phyloP scores from a whole-genome alignment of 768 basidiomycete species.

The Mycena metata region DNA sequence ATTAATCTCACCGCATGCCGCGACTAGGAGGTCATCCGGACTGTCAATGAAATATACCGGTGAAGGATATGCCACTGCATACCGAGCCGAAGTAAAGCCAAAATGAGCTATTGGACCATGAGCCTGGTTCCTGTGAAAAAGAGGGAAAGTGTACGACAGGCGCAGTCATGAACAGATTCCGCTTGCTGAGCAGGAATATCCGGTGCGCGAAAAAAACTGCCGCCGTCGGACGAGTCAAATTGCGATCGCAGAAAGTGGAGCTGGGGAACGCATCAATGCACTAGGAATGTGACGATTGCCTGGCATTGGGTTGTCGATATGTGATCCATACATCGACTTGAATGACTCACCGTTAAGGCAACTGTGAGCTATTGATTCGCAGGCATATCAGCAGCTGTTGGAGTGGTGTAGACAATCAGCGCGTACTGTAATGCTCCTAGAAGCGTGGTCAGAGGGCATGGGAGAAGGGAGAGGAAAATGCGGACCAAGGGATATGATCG shows the following conservation, averaged over 20 bases:
- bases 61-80: background rate
- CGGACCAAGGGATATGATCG: slow-evolving; percentile 61
- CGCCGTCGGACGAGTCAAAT: too few species aligned
- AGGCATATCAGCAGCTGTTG: background rate
- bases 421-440: slow-evolving; percentile 57
- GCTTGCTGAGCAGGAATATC: slow-evolving; percentile 48
- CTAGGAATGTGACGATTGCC: slow-evolving; percentile 64
- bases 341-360: slow-evolving; percentile 49
- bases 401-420: background rate
- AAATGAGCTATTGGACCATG: slow-evolving; percentile 38
- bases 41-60: background rate
- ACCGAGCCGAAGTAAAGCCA: slow-evolving; percentile 51
- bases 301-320: slow-evolving; percentile 18
- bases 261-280: slow-evolving; percentile 58
- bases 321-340: background rate
- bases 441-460: background rate
- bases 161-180: slow-evolving; percentile 48
- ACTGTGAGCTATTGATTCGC: slow-evolving; percentile 48
- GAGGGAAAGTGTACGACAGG: slow-evolving; percentile 46
- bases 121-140: background rate
- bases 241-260: background rate
- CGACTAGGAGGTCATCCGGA: slow-evolving; percentile 7
- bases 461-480: background rate
- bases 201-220: slow-evolving; percentile 18
- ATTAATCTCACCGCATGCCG: slow-evolving; percentile 33